Percentiles rank a stretch among this genome's conserved stretches.
phyloP scores from a whole-genome alignment of 257 asterid species.

The Lycium barbarum region DNA sequence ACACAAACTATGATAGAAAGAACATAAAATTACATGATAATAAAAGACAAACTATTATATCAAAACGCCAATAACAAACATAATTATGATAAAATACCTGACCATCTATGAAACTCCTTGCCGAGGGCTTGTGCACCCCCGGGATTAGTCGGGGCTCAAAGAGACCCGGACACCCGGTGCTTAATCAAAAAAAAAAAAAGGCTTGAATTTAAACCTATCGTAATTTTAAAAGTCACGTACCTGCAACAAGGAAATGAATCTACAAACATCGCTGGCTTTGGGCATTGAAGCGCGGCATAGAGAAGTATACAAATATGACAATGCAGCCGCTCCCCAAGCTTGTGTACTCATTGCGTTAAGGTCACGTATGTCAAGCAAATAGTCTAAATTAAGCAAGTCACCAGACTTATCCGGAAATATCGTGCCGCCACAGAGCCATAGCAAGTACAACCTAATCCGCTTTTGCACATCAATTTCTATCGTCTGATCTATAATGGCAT shows the following conservation, averaged over 20 bases:
- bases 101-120: too few relatives aligned
- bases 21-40: neutral
- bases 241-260: constrained; percentile 14
- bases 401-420: neutral
- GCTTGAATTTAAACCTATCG: neutral
- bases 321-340: constrained; percentile 4
- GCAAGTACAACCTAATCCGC: neutral
- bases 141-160: too few relatives aligned
- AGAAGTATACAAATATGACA: neutral
- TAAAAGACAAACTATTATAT: neutral
- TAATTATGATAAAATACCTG: neutral
- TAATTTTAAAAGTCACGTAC: neutral
- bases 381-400: neutral
- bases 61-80: neutral
- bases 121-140: too few relatives aligned
- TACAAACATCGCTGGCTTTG: neutral
- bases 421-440: neutral
- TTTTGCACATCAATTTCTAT: neutral
- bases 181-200: too few relatives aligned
- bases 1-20: neutral
- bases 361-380: neutral
- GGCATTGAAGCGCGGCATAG: neutral
- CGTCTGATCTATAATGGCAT: too few relatives aligned
- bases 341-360: neutral
- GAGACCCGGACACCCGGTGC: too few relatives aligned